Conservation (phyloP, 1,284 basidiomycete genomes). For the Leccinum fuscescens region DNA sequence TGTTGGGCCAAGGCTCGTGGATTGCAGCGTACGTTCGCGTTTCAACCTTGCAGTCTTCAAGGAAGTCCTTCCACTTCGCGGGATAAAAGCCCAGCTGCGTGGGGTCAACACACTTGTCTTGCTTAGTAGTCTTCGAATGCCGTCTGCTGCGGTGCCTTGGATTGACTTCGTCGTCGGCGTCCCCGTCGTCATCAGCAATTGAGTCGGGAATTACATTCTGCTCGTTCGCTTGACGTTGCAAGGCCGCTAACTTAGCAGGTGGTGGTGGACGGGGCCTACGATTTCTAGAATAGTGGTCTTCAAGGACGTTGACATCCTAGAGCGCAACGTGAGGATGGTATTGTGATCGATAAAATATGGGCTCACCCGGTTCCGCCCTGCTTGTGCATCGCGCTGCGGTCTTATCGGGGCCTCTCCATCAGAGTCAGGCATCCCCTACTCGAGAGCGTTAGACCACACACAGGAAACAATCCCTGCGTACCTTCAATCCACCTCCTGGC, state of each 20-base stretch:
- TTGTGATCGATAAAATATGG: background rate
- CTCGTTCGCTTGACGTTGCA: background rate
- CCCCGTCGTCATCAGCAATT: too few relatives aligned
- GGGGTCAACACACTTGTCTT: background rate
- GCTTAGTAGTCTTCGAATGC: background rate
- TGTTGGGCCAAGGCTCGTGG: background rate
- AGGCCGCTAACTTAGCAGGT: background rate
- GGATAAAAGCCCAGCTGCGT: background rate
- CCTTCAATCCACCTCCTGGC: too few relatives aligned
- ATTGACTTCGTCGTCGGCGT: background rate
- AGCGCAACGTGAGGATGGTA: background rate
- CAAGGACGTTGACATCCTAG: background rate
- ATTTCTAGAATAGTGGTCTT: background rate
- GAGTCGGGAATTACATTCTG: too few relatives aligned
- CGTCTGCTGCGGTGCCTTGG: background rate
- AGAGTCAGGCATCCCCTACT: background rate
- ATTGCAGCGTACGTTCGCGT: background rate
- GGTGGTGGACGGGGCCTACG: background rate
- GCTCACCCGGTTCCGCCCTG: background rate
- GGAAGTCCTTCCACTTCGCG: background rate
- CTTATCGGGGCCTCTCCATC: background rate
- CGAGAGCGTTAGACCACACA: too few relatives aligned
- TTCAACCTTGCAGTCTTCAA: background rate
- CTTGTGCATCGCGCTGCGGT: background rate
- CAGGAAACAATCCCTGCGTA: too few relatives aligned